These are phyloP conservation scores for Crinitomyces ghanaensis DNA, from an alignment of 805 yeast genomes.

Conservation along the genomic window DNA sequence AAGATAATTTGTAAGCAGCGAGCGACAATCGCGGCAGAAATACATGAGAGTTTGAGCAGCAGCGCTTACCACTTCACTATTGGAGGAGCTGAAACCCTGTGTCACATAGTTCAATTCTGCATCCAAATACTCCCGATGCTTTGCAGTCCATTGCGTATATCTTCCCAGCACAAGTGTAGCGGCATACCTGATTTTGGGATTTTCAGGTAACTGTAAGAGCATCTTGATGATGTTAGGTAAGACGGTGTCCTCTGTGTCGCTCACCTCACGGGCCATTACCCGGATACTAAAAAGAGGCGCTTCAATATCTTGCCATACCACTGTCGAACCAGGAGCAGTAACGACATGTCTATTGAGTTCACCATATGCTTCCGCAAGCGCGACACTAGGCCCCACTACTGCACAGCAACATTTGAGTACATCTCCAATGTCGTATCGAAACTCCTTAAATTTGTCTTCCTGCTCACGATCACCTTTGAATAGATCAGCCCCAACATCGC, in stretches of 20 bases:
- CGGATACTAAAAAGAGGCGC: constrained; percentile 84
- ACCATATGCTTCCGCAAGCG: constrained; percentile 59
- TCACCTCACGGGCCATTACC: constrained; percentile 88
- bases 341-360: constrained; percentile 36
- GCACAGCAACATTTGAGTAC: constrained; percentile 94
- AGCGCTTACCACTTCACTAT: constrained; percentile 51
- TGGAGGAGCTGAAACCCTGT: constrained; percentile 56
- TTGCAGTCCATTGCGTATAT: constrained; percentile 89
- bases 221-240: constrained; percentile 68
- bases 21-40: constrained; percentile 84
- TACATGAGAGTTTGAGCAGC: constrained; percentile 90
- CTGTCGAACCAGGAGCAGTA: constrained; percentile 18
- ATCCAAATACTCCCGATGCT: constrained; percentile 73
- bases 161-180: constrained; percentile 91
- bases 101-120: constrained; percentile 76
- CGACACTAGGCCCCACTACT: constrained; percentile 65
- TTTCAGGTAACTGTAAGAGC: constrained; percentile 65
- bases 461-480: constrained; percentile 65
- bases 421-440: constrained; percentile 95
- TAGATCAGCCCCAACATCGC: constrained; percentile 29
- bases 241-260: constrained; percentile 48
- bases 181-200: constrained; percentile 79
- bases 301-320: constrained; percentile 74
- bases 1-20: constrained; percentile 49
- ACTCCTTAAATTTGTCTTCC: constrained; percentile 87